Percentiles rank a stretch among this genome's conserved stretches.
Conservation (phyloP, 1,139 yeast genomes). For the Komagataea norvegica region DNA sequence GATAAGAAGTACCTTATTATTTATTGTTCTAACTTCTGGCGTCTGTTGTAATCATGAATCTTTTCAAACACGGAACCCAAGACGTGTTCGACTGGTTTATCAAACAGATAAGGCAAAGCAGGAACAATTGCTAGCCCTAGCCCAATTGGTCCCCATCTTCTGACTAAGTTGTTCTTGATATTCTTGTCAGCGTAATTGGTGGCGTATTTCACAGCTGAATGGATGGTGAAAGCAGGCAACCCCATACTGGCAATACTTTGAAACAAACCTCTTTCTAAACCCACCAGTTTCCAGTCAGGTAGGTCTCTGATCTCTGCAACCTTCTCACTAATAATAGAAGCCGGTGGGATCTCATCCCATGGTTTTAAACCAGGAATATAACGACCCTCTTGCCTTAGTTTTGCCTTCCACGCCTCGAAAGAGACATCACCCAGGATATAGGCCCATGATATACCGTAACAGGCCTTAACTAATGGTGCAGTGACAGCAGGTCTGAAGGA, state of each 20-base stretch:
- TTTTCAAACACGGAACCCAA: constrained; percentile 61
- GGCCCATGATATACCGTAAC: constrained; percentile 76
- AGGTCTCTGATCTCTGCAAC: constrained; percentile 23
- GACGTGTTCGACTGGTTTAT: constrained; percentile 74
- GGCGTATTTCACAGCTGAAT: constrained; percentile 69
- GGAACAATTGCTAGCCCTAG: constrained; percentile 77
- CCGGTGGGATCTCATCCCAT: constrained; percentile 52
- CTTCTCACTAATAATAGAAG: constrained; percentile 36
- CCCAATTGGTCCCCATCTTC: constrained; percentile 72
- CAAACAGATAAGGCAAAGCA: constrained; percentile 70
- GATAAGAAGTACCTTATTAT: too few relatives aligned
- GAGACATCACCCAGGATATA: constrained; percentile 77
- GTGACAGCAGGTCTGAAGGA: constrained; percentile 85
- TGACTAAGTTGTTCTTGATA: constrained; percentile 46
- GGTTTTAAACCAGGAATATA: constrained; percentile 61
- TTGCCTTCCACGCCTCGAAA: constrained; percentile 72
- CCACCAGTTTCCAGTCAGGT: constrained; percentile 61
- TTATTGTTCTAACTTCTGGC: constrained; percentile 17
- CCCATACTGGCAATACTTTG: constrained; percentile 86
- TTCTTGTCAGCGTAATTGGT: constrained; percentile 44
- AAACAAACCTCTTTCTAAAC: constrained; percentile 67
- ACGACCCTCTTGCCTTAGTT: constrained; percentile 61
- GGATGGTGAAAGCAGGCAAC: constrained; percentile 82
- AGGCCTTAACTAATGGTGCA: constrained; percentile 55
- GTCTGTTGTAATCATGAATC: constrained; percentile 37